These are phyloP conservation scores for Teratosphaeria epicoccoides DNA, from an alignment of 2,329 filamentous ascomycete genomes.

Conservation along the genomic window DNA sequence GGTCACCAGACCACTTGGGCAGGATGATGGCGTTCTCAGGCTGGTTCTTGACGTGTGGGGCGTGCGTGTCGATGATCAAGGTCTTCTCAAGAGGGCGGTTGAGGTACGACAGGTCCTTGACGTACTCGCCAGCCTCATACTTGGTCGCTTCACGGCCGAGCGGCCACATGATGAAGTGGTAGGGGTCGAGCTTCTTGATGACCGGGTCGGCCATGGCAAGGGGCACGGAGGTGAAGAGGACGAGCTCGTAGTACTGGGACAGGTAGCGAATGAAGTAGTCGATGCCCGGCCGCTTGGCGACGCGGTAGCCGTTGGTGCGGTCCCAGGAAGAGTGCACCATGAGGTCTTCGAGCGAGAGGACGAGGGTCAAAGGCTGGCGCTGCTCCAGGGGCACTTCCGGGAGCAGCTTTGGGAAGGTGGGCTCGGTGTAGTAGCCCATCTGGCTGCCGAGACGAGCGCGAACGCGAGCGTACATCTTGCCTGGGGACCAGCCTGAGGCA, in stretches of 20 bases:
- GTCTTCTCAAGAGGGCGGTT: constrained; percentile 94
- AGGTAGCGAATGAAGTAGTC: constrained; percentile 97
- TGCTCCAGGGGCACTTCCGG: constrained; percentile 69
- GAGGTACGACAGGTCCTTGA: constrained; percentile 98
- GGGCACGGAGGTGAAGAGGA: constrained; percentile 86
- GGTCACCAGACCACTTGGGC: constrained; percentile 77
- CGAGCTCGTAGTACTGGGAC: constrained; percentile 94
- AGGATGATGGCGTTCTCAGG: constrained; percentile 95
- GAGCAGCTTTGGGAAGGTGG: constrained; percentile 84
- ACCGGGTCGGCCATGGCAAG: constrained; percentile 77
- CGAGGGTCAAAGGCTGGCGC: constrained; percentile 81
- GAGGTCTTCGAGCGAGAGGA: constrained; percentile 85
- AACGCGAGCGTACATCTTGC: constrained; percentile 70
- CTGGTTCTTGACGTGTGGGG: constrained; percentile 71
- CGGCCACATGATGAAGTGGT: constrained; percentile 89
- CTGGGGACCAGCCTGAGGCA: constrained; percentile 67
- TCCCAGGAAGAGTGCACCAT: constrained; percentile 92
- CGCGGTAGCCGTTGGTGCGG: constrained; percentile 85
- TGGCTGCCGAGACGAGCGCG: constrained; percentile 64
- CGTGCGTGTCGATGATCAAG: constrained; percentile 82
- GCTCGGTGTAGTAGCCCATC: constrained; percentile 89
- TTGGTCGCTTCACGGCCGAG: constrained; percentile 93
- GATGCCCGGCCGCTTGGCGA: constrained; percentile 86
- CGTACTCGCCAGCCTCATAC: constrained; percentile 88
- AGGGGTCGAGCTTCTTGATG: constrained; percentile 87